Percentiles rank a stretch among this genome's conserved stretches.
These are phyloP conservation scores for Kuraishia ogatae DNA, from an alignment of 805 yeast genomes.

Conservation along the genomic window DNA sequence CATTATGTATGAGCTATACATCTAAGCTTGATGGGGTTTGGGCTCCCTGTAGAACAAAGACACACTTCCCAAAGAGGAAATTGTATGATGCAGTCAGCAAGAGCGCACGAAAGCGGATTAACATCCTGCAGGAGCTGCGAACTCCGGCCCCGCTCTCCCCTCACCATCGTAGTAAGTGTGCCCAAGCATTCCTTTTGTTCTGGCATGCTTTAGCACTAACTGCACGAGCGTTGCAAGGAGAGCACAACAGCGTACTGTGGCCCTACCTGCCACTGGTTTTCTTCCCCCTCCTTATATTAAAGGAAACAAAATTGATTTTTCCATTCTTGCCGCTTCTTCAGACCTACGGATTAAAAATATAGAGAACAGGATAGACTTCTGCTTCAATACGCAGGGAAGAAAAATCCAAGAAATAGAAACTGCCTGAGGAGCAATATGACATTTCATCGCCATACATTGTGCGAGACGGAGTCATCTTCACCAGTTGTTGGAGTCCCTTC, in stretches of 20 bases:
- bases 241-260: neutral
- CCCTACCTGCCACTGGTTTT: neutral
- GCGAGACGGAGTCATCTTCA: neutral
- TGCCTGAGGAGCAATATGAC: neutral
- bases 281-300: neutral
- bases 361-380: neutral
- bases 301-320: neutral
- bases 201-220: neutral
- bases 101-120: neutral
- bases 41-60: neutral
- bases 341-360: no score
- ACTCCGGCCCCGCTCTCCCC: neutral
- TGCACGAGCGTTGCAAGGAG: neutral
- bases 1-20: no score
- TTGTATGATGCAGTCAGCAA: neutral
- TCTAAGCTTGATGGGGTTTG: no score
- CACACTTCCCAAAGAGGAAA: neutral
- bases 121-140: neutral
- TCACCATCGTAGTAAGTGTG: neutral
- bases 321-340: neutral
- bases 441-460: slow-evolving; percentile 1
- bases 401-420: neutral
- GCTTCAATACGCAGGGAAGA: neutral
- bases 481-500: neutral
- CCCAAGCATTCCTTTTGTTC: neutral